phyloP scores from a whole-genome alignment of 345 rosid species.

The Eucalyptus marginata region DNA sequence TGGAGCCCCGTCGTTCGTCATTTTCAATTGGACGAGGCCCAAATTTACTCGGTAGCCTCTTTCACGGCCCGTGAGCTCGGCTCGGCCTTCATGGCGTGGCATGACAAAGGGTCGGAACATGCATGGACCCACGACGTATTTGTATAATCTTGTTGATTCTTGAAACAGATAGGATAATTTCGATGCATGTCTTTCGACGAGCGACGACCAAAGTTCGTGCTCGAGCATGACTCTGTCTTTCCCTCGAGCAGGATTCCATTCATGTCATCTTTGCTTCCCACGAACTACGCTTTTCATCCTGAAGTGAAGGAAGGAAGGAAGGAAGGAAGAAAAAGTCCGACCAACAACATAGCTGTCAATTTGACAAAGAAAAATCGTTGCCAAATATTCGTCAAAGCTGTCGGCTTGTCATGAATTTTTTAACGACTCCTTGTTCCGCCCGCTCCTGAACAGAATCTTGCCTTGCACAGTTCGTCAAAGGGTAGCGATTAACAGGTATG shows the following conservation, averaged over 20 bases:
- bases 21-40: background rate
- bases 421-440: background rate
- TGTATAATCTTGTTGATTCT: background rate
- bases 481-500: background rate
- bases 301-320: background rate
- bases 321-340: background rate
- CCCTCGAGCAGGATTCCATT: background rate
- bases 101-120: background rate
- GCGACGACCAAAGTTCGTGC: background rate
- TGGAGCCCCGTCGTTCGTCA: background rate
- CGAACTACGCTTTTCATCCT: background rate
- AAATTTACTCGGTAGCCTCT: background rate
- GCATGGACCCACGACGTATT: background rate
- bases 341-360: background rate
- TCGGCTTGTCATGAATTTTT: background rate
- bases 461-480: conserved; percentile 13
- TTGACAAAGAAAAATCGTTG: background rate
- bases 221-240: background rate
- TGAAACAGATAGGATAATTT: background rate
- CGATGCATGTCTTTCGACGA: background rate
- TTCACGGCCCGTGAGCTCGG: background rate
- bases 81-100: background rate
- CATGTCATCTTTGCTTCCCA: background rate
- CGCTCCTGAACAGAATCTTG: background rate
- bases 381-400: background rate